A percentile compares a stretch with the other conserved stretches of the same genome.
Evolutionary conservation across 2,329 filamentous ascomycete species (phyloP).

Genomic region (Alternaria hordeiaustralica): DNA sequence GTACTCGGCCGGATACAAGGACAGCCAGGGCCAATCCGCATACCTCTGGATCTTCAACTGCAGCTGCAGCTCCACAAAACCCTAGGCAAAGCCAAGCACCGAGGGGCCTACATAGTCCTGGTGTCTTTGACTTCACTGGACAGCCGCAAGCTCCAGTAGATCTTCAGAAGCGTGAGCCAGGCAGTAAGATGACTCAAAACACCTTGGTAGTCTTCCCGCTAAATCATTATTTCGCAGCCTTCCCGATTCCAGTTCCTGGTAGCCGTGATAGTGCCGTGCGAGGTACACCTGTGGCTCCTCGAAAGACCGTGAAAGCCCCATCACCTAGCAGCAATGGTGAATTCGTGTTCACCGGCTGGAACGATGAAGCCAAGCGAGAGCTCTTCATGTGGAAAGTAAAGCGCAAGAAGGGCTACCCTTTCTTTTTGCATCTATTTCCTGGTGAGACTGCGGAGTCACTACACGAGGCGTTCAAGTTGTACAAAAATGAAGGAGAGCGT

Average conservation of each 20-base stretch:
- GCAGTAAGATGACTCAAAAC: background rate
- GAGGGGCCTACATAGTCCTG: background rate
- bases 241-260: background rate
- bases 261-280: background rate
- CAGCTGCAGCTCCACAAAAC: background rate
- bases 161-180: background rate
- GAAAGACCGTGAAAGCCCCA: background rate
- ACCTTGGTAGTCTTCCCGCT: background rate
- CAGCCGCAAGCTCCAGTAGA: background rate
- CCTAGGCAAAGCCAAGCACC: background rate
- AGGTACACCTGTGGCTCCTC: background rate
- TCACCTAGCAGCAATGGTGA: background rate
- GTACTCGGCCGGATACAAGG: background rate
- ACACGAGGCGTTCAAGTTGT: constrained; percentile 1
- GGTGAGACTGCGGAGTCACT: constrained; percentile 4
- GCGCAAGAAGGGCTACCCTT: background rate
- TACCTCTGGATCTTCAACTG: background rate
- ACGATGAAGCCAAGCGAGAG: constrained; percentile 4
- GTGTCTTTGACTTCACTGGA: background rate
- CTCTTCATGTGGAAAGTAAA: constrained; percentile 6
- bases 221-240: background rate
- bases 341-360: constrained; percentile 5
- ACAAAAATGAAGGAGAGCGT: background rate
- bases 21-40: background rate
- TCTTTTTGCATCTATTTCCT: constrained; percentile 2